phyloP scores from a whole-genome alignment of 306 rosid genomes.

The Bauhinia variegata region DNA sequence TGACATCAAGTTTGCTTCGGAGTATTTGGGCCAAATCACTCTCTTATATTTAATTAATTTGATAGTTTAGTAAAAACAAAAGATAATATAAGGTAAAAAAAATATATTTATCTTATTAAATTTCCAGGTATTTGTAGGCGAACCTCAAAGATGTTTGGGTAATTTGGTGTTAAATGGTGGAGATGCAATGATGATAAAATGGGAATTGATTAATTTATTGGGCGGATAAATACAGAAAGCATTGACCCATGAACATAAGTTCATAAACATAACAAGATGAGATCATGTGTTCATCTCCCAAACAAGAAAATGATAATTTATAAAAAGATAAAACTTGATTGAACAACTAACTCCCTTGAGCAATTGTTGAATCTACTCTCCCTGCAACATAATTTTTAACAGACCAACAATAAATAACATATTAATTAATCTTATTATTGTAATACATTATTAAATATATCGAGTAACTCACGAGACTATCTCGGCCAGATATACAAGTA shows the following conservation, averaged over 20 bases:
- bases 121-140: too few species aligned
- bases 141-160: too few species aligned
- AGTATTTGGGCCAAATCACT: too few species aligned
- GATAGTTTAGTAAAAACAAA: too few species aligned
- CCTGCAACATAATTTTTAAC: constrained; percentile 51
- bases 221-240: constrained; percentile 31
- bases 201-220: constrained; percentile 32
- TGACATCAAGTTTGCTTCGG: too few species aligned
- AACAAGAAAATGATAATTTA: background rate
- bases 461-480: constrained; percentile 49
- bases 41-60: too few species aligned
- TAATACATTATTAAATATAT: background rate
- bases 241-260: constrained; percentile 26
- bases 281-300: too few species aligned
- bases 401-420: background rate
- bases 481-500: constrained; percentile 70
- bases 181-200: too few species aligned
- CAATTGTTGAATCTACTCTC: constrained; percentile 34
- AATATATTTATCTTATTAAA: too few species aligned
- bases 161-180: too few species aligned
- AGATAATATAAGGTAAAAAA: too few species aligned
- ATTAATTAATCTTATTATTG: background rate
- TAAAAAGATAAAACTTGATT: constrained; percentile 34
- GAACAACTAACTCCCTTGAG: constrained; percentile 34
- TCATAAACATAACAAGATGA: background rate